Percentiles rank a stretch among this genome's conserved stretches.
Conservation (phyloP, 495 filamentous ascomycete genomes). For the Filosporella fistucella region DNA sequence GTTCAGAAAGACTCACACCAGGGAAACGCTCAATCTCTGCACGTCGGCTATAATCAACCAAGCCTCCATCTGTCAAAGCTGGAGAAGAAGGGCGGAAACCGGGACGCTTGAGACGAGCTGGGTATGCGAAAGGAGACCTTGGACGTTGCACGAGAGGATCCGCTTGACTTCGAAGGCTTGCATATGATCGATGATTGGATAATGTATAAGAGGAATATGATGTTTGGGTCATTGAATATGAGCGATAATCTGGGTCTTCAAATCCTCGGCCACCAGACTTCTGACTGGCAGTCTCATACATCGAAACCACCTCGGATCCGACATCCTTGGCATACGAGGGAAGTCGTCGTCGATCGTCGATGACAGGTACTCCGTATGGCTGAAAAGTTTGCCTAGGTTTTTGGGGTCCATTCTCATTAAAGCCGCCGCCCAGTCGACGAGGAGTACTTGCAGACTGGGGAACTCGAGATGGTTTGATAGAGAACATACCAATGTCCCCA, state of each 20-base stretch:
- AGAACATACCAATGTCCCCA: constrained; percentile 61
- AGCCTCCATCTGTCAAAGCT: constrained; percentile 46
- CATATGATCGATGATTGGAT: constrained; percentile 47
- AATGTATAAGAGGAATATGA: constrained; percentile 45
- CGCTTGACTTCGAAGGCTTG: constrained; percentile 41
- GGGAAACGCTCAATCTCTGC: constrained; percentile 42
- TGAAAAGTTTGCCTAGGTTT: constrained; percentile 12
- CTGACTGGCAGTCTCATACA: constrained; percentile 41
- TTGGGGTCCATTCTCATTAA: constrained; percentile 5
- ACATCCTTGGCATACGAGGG: constrained; percentile 37
- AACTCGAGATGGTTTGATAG: constrained; percentile 45
- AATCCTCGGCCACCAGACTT: constrained; percentile 34
- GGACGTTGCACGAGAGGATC: constrained; percentile 42
- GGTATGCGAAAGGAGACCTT: constrained; percentile 59
- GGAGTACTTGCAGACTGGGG: constrained; percentile 23
- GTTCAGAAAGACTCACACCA: constrained; percentile 29
- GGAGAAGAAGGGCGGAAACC: constrained; percentile 62
- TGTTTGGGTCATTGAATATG: constrained; percentile 50
- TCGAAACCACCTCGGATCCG: constrained; percentile 40
- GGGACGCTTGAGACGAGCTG: constrained; percentile 58
- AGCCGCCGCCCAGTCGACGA: constrained; percentile 6
- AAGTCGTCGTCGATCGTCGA: constrained; percentile 29
- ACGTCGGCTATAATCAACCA: constrained; percentile 44
- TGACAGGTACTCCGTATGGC: constrained; percentile 14
- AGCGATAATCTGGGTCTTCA: constrained; percentile 39